Evolutionary conservation across 306 rosid genomes (phyloP).

Genomic region (Lathyrus aphaca): DNA sequence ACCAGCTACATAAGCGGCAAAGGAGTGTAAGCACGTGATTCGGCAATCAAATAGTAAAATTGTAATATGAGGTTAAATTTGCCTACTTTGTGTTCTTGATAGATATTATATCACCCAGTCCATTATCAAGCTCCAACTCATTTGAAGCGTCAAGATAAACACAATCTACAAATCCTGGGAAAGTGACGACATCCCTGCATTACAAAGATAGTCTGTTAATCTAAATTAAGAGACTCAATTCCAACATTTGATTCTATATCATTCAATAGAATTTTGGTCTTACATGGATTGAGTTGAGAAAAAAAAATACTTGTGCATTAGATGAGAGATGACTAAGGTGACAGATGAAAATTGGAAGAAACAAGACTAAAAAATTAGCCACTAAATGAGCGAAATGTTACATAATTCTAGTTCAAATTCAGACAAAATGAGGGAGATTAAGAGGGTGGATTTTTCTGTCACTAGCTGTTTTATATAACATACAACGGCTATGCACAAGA

Average conservation of each 20-base stretch:
- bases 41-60: conserved; percentile 38
- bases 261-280: conserved; percentile 29
- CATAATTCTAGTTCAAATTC: conserved; percentile 14
- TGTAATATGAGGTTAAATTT: conserved; percentile 26
- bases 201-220: conserved; percentile 30
- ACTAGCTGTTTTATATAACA: neutral
- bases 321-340: conserved; percentile 10
- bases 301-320: conserved; percentile 23
- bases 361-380: conserved; percentile 2
- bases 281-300: conserved; percentile 13
- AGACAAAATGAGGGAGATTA: conserved; percentile 17
- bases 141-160: conserved; percentile 69
- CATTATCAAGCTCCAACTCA: conserved; percentile 81
- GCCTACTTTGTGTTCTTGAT: conserved; percentile 79
- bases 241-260: conserved; percentile 24
- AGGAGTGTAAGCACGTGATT: conserved; percentile 32
- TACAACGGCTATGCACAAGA: neutral
- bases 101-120: conserved; percentile 80
- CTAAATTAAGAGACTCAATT: conserved; percentile 28
- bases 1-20: conserved; percentile 67
- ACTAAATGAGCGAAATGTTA: conserved; percentile 32
- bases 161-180: conserved; percentile 97
- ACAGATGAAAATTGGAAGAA: conserved; percentile 4
- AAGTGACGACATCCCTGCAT: conserved; percentile 77
- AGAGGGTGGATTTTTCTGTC: conserved; percentile 5